Evolutionary conservation across 495 filamentous ascomycete species (phyloP).

Genomic region (Penicillium simplicissimum): DNA sequence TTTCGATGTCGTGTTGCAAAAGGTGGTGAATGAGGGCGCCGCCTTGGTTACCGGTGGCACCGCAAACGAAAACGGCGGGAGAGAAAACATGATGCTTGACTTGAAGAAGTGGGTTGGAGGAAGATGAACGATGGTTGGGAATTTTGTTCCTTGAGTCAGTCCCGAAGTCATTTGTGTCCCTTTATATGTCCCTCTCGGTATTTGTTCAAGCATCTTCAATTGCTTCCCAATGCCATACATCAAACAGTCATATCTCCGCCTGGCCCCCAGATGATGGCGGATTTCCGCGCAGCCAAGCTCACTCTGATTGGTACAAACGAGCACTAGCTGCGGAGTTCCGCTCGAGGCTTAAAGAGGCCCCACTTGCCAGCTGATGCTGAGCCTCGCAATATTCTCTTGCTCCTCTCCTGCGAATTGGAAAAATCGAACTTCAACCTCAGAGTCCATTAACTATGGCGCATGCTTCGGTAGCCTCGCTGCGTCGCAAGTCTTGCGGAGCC

Average conservation of each 20-base stretch:
- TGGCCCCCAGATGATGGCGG: slow-evolving; percentile 11
- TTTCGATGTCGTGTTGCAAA: slow-evolving; percentile 31
- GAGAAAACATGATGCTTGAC: slow-evolving; percentile 32
- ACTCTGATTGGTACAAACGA: slow-evolving; percentile 9
- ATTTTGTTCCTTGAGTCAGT: not conserved
- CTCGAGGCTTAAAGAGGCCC: slow-evolving; percentile 8
- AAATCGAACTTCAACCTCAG: not conserved
- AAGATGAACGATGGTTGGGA: not conserved
- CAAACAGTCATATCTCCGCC: not conserved
- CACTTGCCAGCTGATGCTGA: slow-evolving; percentile 1
- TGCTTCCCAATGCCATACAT: not conserved
- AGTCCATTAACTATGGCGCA: not conserved
- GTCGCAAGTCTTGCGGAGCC: slow-evolving; percentile 53
- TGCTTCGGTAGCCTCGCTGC: slow-evolving; percentile 33
- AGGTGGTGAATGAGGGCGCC: slow-evolving; percentile 43
- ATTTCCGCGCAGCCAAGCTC: slow-evolving; percentile 11
- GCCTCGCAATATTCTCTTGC: not conserved
- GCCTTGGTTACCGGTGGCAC: slow-evolving; percentile 54
- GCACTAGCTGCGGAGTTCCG: slow-evolving; percentile 32
- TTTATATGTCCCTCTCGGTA: not conserved
- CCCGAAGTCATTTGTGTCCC: not conserved
- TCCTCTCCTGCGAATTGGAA: not conserved
- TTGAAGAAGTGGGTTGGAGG: slow-evolving; percentile 2
- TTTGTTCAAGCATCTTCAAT: not conserved
- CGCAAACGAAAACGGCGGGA: slow-evolving; percentile 42